Conservation (phyloP, 441 rosid species). For the Eutrema salsugineum region DNA sequence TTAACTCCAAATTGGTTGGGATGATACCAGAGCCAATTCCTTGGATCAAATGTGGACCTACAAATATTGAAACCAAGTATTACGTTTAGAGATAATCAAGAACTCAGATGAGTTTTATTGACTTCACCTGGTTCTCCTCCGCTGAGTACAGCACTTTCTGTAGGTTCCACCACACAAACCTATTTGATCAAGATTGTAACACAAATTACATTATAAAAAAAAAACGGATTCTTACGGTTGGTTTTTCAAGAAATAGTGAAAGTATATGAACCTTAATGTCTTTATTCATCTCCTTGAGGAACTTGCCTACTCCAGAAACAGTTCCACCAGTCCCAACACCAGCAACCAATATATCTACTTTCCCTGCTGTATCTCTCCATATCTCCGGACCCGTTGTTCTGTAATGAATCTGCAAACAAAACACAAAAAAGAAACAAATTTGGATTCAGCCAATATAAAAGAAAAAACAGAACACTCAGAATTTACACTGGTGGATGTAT, state of each 20-base stretch:
- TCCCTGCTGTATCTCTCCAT: conserved; percentile 68
- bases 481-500: neutral
- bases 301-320: conserved; percentile 63
- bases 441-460: too few species aligned
- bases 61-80: neutral
- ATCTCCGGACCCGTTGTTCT: conserved; percentile 39
- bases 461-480: too few species aligned
- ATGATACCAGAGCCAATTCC: conserved; percentile 29
- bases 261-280: conserved; percentile 46
- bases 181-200: conserved; percentile 10
- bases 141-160: conserved; percentile 47
- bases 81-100: neutral
- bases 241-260: neutral
- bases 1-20: conserved; percentile 22
- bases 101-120: neutral
- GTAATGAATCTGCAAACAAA: conserved; percentile 72
- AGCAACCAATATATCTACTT: conserved; percentile 65
- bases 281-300: conserved; percentile 69
- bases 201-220: neutral
- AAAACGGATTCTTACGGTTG: neutral
- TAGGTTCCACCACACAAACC: conserved; percentile 51
- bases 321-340: conserved; percentile 92
- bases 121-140: conserved; percentile 43
- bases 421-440: conserved; percentile 20
- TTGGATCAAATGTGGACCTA: conserved; percentile 31